Evolutionary conservation across 164 flowering plant genomes (phyloP), one percentile per base, ranked within the genome.

Genomic region (Sextonia rubra): DNA sequence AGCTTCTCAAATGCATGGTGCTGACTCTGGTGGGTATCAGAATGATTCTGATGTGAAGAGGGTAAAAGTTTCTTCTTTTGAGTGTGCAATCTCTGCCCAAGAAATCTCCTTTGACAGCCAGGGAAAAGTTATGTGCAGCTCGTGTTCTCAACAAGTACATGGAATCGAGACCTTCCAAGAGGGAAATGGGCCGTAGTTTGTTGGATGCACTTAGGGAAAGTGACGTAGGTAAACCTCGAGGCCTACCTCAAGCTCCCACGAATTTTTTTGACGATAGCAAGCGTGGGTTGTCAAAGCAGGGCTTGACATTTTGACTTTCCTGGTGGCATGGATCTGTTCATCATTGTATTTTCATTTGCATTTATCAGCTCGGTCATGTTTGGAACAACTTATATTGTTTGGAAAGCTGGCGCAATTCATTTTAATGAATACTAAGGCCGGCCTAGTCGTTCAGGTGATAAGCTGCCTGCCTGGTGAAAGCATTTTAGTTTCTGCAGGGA

Each of bases 341-440:
- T 90, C 71, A 88, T 94, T 47, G 73, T 74, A 8, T 73, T 88
- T 71, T 94, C 98, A 4, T 80, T 87, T 76, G 89, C 87, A 52
- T 77, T 88, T 55, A 92, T 94, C 78, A 88, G 92, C 84, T 78
- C 99, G 2, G 74, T 87, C 25, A 94, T 92, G 99, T 91, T 92
- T 82, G 87, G 85, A 2, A 94, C 97, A 1, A 91, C 97, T 37
- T 94, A 77, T 74, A 0, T 92, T 32, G 97, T 94, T 26, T 94
- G 99, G 99, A 94, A 94, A 84, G 84, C 79, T 56, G 99, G 99
- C 68, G 99, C 97, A 44, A 94, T 94, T 73, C 99, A 94, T 82
- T 92, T 90, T 70, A 92, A 94, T 73, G 99, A 94, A 49, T 63
- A 63, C 47, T 71, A 22, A 71, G n/a, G 37, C 1, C 47, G 24